Evolutionary conservation across 352 stramenopile genomes (phyloP).

Genomic region (Pythium rishiriense): DNA sequence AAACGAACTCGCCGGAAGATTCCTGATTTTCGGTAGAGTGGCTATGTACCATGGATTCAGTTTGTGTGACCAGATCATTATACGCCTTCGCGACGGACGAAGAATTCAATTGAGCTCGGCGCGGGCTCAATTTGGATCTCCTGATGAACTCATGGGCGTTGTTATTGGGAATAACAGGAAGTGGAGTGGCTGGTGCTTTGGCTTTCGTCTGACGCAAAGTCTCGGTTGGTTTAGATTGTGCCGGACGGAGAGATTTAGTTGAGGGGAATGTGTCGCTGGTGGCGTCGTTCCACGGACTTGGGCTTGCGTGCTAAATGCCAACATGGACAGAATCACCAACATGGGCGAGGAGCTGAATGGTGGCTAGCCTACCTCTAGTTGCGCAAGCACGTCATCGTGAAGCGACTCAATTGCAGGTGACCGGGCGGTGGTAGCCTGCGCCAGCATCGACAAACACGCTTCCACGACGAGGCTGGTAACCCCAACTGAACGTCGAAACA

Average conservation of each 20-base stretch:
- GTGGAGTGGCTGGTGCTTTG: not conserved
- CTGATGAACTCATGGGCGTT: conserved; percentile 7
- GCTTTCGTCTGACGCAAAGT: not conserved
- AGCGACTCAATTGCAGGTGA: conserved; percentile 10
- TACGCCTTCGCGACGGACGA: conserved; percentile 51
- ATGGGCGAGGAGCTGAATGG: not conserved
- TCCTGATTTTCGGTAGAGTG: too few species aligned
- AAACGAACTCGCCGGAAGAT: too few species aligned
- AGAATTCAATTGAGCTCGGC: conserved; percentile 27
- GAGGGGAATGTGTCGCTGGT: conserved; percentile 3
- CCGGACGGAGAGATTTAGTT: not conserved
- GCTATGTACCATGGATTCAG: conserved; percentile 42
- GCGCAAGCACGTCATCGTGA: conserved; percentile 24
- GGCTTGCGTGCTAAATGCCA: conserved; percentile 19
- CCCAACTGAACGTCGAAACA: not conserved
- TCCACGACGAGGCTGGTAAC: not conserved
- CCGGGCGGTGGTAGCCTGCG: not conserved
- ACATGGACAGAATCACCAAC: not conserved
- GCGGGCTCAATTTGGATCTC: conserved; percentile 1
- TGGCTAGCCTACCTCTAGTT: conserved; percentile 20
- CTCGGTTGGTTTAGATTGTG: not conserved
- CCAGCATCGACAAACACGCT: not conserved
- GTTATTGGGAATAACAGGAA: conserved; percentile 19
- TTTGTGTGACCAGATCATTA: conserved; percentile 51
- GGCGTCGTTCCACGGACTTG: conserved; percentile 27